These are phyloP conservation scores for Infundibulicybe gibba DNA, from an alignment of 768 basidiomycete species.

Conservation along the genomic window DNA sequence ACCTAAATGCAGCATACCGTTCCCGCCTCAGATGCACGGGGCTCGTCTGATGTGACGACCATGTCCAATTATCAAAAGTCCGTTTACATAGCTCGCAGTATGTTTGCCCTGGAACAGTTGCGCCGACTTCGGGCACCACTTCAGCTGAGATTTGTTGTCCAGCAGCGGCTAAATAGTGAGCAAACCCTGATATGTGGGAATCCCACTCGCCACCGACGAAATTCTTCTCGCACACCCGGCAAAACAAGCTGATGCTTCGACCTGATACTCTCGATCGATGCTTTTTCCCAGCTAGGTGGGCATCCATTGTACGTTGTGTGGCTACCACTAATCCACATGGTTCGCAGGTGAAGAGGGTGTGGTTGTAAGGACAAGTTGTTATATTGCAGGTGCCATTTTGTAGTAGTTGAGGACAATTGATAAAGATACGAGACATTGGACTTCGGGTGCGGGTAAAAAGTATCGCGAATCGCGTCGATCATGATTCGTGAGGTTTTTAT, in stretches of 20 bases:
- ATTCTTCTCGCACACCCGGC: constrained; percentile 26
- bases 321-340: constrained; percentile 31
- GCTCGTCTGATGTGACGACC: constrained; percentile 27
- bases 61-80: constrained; percentile 16
- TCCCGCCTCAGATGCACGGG: constrained; percentile 31
- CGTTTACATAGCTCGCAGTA: constrained; percentile 26
- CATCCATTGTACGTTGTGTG: constrained; percentile 12
- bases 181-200: constrained; percentile 9
- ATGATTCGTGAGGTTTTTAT: no score
- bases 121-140: constrained; percentile 26
- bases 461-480: no score
- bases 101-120: constrained; percentile 7
- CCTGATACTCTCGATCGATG: constrained; percentile 25
- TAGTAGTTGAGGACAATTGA: constrained; percentile 34
- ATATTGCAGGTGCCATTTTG: constrained; percentile 29
- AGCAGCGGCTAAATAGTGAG: constrained; percentile 8
- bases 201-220: constrained; percentile 14
- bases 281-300: constrained; percentile 23
- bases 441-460: no score
- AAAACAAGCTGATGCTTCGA: constrained; percentile 13
- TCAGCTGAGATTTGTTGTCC: constrained; percentile 15
- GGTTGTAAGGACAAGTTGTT: constrained; percentile 23
- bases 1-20: constrained; percentile 32
- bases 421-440: no score
- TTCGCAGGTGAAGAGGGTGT: constrained; percentile 35